phyloP scores from a whole-genome alignment of 169 alveolate genomes.

The Cryptosporidium baileyi region DNA sequence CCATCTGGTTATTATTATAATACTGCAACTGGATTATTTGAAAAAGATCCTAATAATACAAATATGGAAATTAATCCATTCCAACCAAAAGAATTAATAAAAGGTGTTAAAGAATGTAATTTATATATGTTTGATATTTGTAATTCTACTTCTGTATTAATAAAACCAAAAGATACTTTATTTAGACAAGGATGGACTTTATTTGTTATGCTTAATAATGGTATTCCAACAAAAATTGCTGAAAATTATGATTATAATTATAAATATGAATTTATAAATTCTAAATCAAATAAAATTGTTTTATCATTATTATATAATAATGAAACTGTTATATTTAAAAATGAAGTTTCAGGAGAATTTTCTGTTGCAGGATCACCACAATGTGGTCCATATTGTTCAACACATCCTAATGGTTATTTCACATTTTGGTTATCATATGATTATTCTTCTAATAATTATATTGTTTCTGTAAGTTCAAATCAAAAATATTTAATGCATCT shows the following conservation, averaged over 20 bases:
- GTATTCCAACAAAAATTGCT: constrained; percentile 19
- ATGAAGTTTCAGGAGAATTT: constrained; percentile 38
- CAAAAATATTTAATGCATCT: constrained; percentile 48
- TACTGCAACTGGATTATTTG: constrained; percentile 48
- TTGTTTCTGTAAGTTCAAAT: constrained; percentile 15
- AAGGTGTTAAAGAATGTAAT: constrained; percentile 36
- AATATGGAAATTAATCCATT: constrained; percentile 34
- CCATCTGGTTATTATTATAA: constrained; percentile 37
- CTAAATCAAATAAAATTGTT: background rate
- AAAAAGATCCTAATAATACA: constrained; percentile 43
- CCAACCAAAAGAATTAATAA: constrained; percentile 30
- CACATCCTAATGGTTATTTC: constrained; percentile 50
- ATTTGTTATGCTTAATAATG: constrained; percentile 41
- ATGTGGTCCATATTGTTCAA: constrained; percentile 64
- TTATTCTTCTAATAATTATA: constrained; percentile 6
- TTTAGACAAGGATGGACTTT: constrained; percentile 49
- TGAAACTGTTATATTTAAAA: constrained; percentile 27
- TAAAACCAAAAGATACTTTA: background rate
- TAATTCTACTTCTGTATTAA: constrained; percentile 29
- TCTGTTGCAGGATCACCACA: constrained; percentile 62
- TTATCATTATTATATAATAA: constrained; percentile 4
- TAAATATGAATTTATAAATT: constrained; percentile 24
- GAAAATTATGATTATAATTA: constrained; percentile 30
- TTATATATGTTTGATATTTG: constrained; percentile 57
- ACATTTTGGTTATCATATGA: constrained; percentile 61